phyloP scores from a whole-genome alignment of 1,139 yeast species.

The Nakaseomyces bracarensis region DNA sequence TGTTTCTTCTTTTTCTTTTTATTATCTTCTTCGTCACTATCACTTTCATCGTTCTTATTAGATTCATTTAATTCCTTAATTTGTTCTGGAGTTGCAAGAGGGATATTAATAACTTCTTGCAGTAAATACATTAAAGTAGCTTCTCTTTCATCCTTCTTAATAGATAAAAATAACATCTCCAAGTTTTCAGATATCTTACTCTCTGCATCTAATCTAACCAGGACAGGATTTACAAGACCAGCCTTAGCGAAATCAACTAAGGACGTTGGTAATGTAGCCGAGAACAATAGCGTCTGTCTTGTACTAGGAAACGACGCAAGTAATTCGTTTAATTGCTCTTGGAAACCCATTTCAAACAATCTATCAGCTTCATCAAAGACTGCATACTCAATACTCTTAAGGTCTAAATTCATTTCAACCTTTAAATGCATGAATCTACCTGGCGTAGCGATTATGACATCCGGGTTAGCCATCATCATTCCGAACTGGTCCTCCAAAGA shows the following conservation, averaged over 20 bases:
- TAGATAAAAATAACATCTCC: constrained; percentile 80
- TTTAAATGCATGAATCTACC: constrained; percentile 94
- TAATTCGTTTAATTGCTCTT: constrained; percentile 87
- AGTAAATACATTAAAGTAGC: constrained; percentile 69
- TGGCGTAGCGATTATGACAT: constrained; percentile 92
- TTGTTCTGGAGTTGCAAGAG: constrained; percentile 63
- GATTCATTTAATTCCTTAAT: constrained; percentile 45
- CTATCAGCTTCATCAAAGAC: constrained; percentile 98
- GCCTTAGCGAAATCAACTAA: constrained; percentile 96
- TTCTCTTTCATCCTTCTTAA: constrained; percentile 81
- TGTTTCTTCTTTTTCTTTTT: constrained; percentile 34
- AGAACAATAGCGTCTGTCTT: constrained; percentile 82
- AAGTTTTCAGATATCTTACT: constrained; percentile 80
- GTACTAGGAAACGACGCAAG: constrained; percentile 71
- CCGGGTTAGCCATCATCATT: constrained; percentile 90
- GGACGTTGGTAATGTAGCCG: constrained; percentile 90
- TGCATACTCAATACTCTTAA: constrained; percentile 75
- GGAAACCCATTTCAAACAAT: constrained; percentile 93
- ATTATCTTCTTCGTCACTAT: constrained; percentile 34
- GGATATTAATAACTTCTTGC: constrained; percentile 80
- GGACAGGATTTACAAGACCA: constrained; percentile 82
- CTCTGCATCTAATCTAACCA: constrained; percentile 88
- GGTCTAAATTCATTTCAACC: constrained; percentile 86
- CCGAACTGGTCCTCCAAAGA: constrained; percentile 92
- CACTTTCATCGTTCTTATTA: constrained; percentile 42